phyloP scores from a whole-genome alignment of 805 yeast genomes.

The Ogataea paradorogensis region DNA sequence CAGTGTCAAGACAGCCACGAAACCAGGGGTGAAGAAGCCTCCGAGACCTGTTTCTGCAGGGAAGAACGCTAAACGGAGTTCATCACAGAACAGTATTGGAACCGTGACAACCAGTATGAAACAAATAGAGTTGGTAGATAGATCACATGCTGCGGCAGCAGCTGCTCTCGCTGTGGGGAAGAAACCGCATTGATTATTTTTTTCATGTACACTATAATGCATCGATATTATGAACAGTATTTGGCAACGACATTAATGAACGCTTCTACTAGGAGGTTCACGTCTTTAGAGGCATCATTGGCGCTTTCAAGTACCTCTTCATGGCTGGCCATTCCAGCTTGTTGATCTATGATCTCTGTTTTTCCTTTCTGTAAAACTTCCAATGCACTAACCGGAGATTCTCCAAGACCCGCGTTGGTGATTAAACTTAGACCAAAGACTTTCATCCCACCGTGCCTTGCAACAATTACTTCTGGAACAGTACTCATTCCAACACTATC shows the following conservation, averaged over 20 bases:
- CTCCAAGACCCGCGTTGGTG: constrained; percentile 78
- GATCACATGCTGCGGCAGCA: constrained; percentile 20
- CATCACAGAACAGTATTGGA: constrained; percentile 6
- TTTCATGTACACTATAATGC: constrained; percentile 6
- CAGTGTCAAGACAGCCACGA: not conserved
- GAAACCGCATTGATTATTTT: constrained; percentile 1
- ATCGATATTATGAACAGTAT: not conserved
- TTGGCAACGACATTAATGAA: constrained; percentile 37
- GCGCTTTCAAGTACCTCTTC: constrained; percentile 89
- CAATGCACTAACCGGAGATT: constrained; percentile 63
- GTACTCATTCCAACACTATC: constrained; percentile 98
- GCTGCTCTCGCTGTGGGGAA: constrained; percentile 25
- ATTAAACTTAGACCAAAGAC: constrained; percentile 84
- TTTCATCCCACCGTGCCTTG: constrained; percentile 80
- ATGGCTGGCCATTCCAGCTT: constrained; percentile 82
- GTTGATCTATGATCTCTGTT: constrained; percentile 38
- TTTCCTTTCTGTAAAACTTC: constrained; percentile 34
- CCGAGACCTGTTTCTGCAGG: not conserved
- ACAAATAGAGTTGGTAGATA: constrained; percentile 7
- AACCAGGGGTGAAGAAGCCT: constrained; percentile 1
- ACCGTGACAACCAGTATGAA: constrained; percentile 2
- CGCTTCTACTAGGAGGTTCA: constrained; percentile 63
- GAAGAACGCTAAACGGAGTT: constrained; percentile 1
- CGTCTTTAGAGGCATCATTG: constrained; percentile 74
- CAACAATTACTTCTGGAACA: constrained; percentile 92